Conservation (phyloP, 176 grass and related monocot genomes). For the Pontederia paniculata region DNA sequence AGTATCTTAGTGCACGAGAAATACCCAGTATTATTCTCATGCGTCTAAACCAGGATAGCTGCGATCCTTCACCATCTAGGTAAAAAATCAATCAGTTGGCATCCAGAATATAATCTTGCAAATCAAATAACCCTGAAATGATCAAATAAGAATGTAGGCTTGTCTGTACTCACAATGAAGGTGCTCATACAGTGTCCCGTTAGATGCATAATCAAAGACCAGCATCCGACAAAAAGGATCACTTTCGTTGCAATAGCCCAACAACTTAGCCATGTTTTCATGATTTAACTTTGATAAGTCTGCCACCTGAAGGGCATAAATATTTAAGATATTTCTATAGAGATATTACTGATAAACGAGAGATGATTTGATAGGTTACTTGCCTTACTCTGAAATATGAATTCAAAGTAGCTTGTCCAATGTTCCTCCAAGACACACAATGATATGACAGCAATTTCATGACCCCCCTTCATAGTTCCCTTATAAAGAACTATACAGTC, state of each 20-base stretch:
- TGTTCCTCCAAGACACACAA: slow-evolving; percentile 58
- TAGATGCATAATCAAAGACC: slow-evolving; percentile 90
- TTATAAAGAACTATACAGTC: slow-evolving; percentile 73
- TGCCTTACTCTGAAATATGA: slow-evolving; percentile 85
- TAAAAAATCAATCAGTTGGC: background rate
- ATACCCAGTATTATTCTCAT: slow-evolving; percentile 96
- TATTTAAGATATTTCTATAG: slow-evolving; percentile 6
- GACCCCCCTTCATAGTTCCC: slow-evolving; percentile 76
- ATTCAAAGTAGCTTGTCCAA: slow-evolving; percentile 76
- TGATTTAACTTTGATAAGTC: slow-evolving; percentile 77
- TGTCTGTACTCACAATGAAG: slow-evolving; percentile 53
- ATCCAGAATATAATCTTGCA: background rate
- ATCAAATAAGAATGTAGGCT: background rate
- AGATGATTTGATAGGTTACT: background rate
- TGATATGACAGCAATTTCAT: slow-evolving; percentile 82
- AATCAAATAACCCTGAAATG: background rate
- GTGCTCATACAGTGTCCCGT: slow-evolving; percentile 84
- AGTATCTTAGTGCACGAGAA: slow-evolving; percentile 58
- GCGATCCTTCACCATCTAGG: slow-evolving; percentile 72
- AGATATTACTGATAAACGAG: background rate
- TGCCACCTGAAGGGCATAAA: slow-evolving; percentile 42
- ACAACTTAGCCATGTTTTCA: slow-evolving; percentile 69
- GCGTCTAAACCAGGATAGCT: slow-evolving; percentile 79
- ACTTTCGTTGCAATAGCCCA: slow-evolving; percentile 87
- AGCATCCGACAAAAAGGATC: slow-evolving; percentile 82